Conservation (phyloP, 208 protist genomes). For the Leishmania aethiopica region DNA sequence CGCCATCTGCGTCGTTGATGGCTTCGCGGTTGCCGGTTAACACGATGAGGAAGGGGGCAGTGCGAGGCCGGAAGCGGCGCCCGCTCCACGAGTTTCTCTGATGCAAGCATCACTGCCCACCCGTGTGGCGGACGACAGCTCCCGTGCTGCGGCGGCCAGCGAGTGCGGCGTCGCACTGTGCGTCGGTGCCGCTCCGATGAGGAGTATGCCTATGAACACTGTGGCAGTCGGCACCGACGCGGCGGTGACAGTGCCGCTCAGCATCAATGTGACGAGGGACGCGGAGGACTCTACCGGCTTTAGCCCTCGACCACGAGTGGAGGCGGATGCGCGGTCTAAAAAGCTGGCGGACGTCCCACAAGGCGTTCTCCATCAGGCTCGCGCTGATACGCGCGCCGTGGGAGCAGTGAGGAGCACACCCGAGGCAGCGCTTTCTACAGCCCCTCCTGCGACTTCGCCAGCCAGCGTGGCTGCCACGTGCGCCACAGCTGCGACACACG, state of each 20-base stretch:
- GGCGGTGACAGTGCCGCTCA: constrained; percentile 9
- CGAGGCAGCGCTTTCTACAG: background rate
- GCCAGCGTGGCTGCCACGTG: constrained; percentile 9
- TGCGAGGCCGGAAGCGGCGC: background rate
- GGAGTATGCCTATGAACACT: background rate
- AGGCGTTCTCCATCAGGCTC: background rate
- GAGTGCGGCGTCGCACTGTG: background rate
- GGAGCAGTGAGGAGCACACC: background rate
- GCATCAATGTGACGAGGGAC: constrained; percentile 26
- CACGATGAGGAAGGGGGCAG: background rate
- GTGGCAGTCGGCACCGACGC: background rate
- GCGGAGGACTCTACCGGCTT: constrained; percentile 1
- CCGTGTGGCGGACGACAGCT: background rate
- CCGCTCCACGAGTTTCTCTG: background rate
- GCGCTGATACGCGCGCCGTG: background rate
- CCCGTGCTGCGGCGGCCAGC: background rate
- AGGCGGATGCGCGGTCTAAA: background rate
- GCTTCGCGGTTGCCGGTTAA: background rate
- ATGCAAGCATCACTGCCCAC: background rate
- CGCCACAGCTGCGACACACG: constrained; percentile 9
- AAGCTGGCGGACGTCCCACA: background rate
- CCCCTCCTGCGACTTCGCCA: too few relatives aligned
- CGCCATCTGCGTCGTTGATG: background rate
- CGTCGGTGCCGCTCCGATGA: background rate
- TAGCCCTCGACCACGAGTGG: background rate